A percentile compares a stretch with the other conserved stretches of the same genome.
Evolutionary conservation across 1,284 basidiomycete species (phyloP).

Genomic region (Papiliotrema fonsecae): DNA sequence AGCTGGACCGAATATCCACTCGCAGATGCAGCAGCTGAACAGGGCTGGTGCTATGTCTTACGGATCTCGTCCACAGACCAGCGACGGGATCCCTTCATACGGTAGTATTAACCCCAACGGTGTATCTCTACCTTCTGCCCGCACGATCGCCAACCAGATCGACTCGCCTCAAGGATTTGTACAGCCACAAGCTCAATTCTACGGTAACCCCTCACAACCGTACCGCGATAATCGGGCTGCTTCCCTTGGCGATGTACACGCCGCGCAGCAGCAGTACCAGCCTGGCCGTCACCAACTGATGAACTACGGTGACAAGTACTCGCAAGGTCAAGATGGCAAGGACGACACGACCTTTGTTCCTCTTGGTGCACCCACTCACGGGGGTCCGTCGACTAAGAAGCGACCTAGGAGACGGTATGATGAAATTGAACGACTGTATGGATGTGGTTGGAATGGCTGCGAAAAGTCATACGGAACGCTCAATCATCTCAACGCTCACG

Average conservation of each 20-base stretch:
- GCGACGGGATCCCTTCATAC: constrained; percentile 36
- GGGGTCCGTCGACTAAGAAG: constrained; percentile 42
- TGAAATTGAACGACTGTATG: constrained; percentile 55
- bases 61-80: constrained; percentile 32
- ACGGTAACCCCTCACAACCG: constrained; percentile 3
- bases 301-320: constrained; percentile 4
- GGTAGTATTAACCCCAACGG: constrained; percentile 15
- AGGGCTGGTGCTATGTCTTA: constrained; percentile 10
- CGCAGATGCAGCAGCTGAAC: constrained; percentile 5
- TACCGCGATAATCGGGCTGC: constrained; percentile 19
- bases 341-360: constrained; percentile 20
- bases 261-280: constrained; percentile 1
- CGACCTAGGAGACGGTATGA: constrained; percentile 50
- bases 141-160: constrained; percentile 28
- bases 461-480: constrained; percentile 54
- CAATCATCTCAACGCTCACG: constrained; percentile 57
- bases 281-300: constrained; percentile 27
- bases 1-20: constrained; percentile 1
- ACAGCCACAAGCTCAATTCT: constrained; percentile 2
- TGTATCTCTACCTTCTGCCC: constrained; percentile 29
- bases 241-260: constrained; percentile 10
- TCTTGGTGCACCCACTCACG: no score
- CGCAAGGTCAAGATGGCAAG: background rate
- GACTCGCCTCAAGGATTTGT: constrained; percentile 1
- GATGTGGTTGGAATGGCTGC: constrained; percentile 54